phyloP scores from a whole-genome alignment of 208 protist species.

The Trypanosoma caninum region DNA sequence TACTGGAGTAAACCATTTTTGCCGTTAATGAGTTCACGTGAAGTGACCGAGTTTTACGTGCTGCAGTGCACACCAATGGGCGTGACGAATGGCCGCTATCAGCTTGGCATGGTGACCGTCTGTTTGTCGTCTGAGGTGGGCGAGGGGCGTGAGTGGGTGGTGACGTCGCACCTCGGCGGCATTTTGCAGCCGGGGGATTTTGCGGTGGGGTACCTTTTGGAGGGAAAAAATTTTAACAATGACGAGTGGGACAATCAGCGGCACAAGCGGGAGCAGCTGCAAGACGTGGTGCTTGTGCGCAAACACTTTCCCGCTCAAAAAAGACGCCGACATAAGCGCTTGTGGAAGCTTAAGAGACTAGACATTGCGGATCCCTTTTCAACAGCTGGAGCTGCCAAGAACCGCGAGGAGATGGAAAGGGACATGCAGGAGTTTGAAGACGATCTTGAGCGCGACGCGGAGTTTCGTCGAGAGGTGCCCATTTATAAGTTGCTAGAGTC shows the following conservation, averaged over 20 bases:
- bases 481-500: conserved; percentile 70
- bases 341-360: conserved; percentile 82
- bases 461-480: conserved; percentile 79
- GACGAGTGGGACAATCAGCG: conserved; percentile 67
- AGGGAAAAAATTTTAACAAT: conserved; percentile 90
- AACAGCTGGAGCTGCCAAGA: conserved; percentile 6
- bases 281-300: conserved; percentile 92
- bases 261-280: conserved; percentile 76
- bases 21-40: conserved; percentile 68
- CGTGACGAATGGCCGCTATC: conserved; percentile 81
- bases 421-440: conserved; percentile 75
- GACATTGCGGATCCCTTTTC: conserved; percentile 59
- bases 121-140: conserved; percentile 95
- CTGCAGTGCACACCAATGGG: conserved; percentile 88
- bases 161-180: conserved; percentile 93
- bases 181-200: conserved; percentile 94
- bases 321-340: conserved; percentile 54
- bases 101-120: conserved; percentile 93
- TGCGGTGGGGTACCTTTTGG: conserved; percentile 93
- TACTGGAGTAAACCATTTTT: conserved; percentile 96
- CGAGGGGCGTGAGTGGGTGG: conserved; percentile 90
- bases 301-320: conserved; percentile 91
- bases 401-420: conserved; percentile 21
- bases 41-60: conserved; percentile 95
- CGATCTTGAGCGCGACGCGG: conserved; percentile 79